These are phyloP conservation scores for Erythrobasidium hasegawianum DNA, from an alignment of 1,284 basidiomycete genomes.

Conservation along the genomic window DNA sequence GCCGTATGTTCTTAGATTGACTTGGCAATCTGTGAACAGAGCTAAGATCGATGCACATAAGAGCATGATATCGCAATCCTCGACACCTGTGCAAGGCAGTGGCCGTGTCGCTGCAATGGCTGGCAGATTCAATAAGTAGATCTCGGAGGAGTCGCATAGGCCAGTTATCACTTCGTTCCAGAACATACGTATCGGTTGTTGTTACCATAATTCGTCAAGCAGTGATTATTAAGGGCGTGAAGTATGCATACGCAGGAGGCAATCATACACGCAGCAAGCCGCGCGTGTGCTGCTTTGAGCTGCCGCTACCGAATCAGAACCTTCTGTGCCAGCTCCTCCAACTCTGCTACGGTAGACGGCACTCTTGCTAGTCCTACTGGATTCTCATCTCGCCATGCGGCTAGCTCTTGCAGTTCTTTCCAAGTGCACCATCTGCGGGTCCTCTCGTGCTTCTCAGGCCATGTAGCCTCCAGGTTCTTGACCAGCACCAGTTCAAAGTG, in stretches of 20 bases:
- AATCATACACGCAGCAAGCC: too few species aligned
- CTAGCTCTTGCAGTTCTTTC: background rate
- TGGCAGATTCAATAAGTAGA: background rate
- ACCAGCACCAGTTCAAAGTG: constrained; percentile 25
- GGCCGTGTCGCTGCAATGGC: background rate
- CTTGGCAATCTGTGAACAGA: background rate
- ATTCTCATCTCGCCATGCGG: constrained; percentile 19
- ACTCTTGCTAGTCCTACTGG: constrained; percentile 5
- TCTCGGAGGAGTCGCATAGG: too few species aligned
- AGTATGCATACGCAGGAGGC: too few species aligned
- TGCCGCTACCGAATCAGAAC: too few species aligned
- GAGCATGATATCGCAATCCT: background rate
- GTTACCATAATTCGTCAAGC: too few species aligned
- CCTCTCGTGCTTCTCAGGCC: constrained; percentile 31
- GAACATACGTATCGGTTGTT: too few species aligned
- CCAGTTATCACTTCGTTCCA: too few species aligned
- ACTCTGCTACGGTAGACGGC: background rate
- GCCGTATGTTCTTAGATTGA: background rate
- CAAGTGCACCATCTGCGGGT: constrained; percentile 11
- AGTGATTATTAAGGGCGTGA: too few species aligned
- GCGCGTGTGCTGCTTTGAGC: too few species aligned
- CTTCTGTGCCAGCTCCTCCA: constrained; percentile 5
- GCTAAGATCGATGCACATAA: background rate
- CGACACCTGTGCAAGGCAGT: background rate
- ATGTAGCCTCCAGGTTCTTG: constrained; percentile 15